Base-by-base conservation (phyloP, 306 rosid species). In the Acmispon strigosus region DNA sequence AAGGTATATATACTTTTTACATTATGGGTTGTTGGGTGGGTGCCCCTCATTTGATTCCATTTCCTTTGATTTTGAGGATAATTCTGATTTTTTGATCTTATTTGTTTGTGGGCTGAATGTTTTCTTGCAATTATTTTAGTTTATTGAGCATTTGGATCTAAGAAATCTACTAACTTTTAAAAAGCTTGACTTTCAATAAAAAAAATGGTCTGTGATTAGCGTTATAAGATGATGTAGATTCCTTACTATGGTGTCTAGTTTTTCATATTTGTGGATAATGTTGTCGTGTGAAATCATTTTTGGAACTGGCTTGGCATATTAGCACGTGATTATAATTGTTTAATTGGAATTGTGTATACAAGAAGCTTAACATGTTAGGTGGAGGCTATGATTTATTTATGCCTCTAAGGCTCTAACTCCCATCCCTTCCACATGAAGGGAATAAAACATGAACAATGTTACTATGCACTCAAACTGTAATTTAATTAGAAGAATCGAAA, bases 1-100 rank as follows among this genome's bases (percentile, higher is more conserved):
- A 87, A 89, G 94, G 96, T 89, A 10, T 4, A 0, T 1, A 12
- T 13, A 0, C 13, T 44, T 44, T 1, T 66, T 73, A 55, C 47
- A 41, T 18, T 16, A 7, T 69, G 75, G 17, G 8, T 50, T 61
- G 0, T 45, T 52, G 17, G n/a, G n/a, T n/a, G n/a, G n/a, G n/a
- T n/a, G n/a, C n/a, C n/a, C n/a, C n/a, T n/a, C n/a, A n/a, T n/a
- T 6, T 47, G 34, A 10, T 36, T 57, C 8, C 4, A 7, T 39
- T 5, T 14, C 15, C 45, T 27, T 66, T 32, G 29, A 15, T 48
- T 62, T 18, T 16, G 7, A 10, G 69, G 20, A 22, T 47, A 60
- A 2, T 68, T 62, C 13, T 69, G 51, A 55, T 63, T 64, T 12
- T 37, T 55, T 54, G 69, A 29, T 61, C 47, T 72, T 81, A 65